phyloP scores from a whole-genome alignment of 1,284 basidiomycete species.

The Melampsora americana region DNA sequence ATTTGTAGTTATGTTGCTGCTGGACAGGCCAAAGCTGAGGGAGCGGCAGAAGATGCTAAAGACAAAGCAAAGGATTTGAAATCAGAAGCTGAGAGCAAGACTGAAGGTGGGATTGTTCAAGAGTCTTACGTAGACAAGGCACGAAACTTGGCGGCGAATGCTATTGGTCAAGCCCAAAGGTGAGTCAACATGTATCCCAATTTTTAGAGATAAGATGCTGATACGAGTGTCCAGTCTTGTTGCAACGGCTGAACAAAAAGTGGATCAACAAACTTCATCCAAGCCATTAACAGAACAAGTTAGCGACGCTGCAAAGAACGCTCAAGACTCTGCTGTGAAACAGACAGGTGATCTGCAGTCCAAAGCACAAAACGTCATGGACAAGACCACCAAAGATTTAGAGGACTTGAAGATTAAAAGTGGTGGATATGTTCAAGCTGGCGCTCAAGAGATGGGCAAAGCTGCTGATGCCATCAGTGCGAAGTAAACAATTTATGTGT shows the following conservation, averaged over 20 bases:
- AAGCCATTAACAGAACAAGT: background rate
- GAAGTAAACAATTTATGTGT: too few relatives aligned
- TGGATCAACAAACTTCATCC: background rate
- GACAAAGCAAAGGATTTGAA: background rate
- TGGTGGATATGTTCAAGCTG: background rate
- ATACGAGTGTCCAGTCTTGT: background rate
- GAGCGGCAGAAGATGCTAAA: background rate
- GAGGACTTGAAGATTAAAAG: background rate
- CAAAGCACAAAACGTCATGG: background rate
- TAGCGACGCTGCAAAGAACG: background rate
- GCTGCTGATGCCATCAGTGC: background rate
- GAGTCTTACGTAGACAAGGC: background rate
- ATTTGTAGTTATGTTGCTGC: background rate
- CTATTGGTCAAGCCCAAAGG: conserved; percentile 3
- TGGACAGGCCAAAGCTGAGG: background rate
- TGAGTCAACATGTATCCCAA: background rate
- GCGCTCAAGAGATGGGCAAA: background rate
- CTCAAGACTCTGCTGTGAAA: background rate
- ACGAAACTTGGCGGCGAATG: background rate
- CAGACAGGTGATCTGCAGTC: background rate
- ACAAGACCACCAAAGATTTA: background rate
- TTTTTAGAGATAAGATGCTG: background rate
- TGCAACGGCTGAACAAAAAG: background rate
- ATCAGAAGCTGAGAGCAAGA: background rate
- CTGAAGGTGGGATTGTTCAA: background rate